These are phyloP conservation scores for Pulchroboletus neoregius DNA, from an alignment of 1,284 basidiomycete species.

Conservation along the genomic window DNA sequence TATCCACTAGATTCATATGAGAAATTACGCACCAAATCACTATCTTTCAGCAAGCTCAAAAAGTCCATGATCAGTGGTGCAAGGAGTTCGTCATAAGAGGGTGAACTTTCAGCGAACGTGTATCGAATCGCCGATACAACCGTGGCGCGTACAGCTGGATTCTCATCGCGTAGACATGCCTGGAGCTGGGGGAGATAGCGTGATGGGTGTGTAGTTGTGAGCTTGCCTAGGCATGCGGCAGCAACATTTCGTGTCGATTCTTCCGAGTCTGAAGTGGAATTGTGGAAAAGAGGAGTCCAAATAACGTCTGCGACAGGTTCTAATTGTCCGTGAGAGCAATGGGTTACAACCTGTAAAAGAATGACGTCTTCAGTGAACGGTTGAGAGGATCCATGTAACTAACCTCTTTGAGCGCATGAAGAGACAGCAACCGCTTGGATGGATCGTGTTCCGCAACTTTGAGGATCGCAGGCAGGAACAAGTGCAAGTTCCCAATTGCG, in stretches of 20 bases:
- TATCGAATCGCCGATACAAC: conserved; percentile 94
- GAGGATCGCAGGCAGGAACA: conserved; percentile 84
- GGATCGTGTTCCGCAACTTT: conserved; percentile 75
- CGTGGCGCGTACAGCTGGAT: conserved; percentile 76
- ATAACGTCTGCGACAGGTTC: conserved; percentile 82
- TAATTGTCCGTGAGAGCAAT: conserved; percentile 80
- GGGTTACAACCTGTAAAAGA: conserved; percentile 72
- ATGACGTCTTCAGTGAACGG: not conserved
- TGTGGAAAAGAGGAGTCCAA: conserved; percentile 88
- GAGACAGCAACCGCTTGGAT: conserved; percentile 77
- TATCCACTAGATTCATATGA: not conserved
- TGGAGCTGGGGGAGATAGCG: conserved; percentile 92
- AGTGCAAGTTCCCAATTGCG: conserved; percentile 83
- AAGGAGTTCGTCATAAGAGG: conserved; percentile 85
- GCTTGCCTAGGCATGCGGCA: conserved; percentile 93
- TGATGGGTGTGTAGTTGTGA: conserved; percentile 86
- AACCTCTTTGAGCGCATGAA: conserved; percentile 93
- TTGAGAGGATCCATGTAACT: conserved; percentile 6
- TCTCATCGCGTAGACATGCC: conserved; percentile 68
- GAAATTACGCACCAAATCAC: conserved; percentile 64
- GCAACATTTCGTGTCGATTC: conserved; percentile 93
- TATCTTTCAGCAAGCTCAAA: conserved; percentile 81
- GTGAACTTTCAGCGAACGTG: conserved; percentile 86
- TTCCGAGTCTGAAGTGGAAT: conserved; percentile 73
- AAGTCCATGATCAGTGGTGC: conserved; percentile 87